A percentile compares a stretch with the other conserved stretches of the same genome.
Evolutionary conservation across 2,329 filamentous ascomycete genomes (phyloP).

Genomic region (Neofusicoccum ribis): DNA sequence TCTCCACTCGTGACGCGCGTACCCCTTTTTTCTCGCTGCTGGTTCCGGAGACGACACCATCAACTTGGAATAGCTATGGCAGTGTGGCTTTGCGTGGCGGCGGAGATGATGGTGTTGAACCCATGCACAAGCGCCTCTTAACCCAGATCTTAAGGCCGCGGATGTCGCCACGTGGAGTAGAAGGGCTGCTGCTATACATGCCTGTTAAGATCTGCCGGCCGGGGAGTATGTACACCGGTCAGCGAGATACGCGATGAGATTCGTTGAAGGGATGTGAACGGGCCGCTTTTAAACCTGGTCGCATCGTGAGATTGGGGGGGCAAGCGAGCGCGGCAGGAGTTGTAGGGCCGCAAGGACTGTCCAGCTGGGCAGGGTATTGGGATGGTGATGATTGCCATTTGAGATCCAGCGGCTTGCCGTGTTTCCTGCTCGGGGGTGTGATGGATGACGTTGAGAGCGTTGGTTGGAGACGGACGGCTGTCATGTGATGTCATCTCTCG

Average conservation of each 20-base stretch:
- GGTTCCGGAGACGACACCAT: not conserved
- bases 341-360: not conserved
- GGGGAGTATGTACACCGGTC: not conserved
- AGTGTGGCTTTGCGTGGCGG: not conserved
- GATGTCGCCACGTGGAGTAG: not conserved
- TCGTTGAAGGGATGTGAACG: not conserved
- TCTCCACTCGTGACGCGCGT: not conserved
- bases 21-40: not conserved
- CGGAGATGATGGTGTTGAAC: slow-evolving; percentile 10
- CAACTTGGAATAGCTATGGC: not conserved
- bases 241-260: not conserved
- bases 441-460: not conserved
- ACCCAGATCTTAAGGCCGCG: not conserved
- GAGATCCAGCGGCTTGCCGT: not conserved
- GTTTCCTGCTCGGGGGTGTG: not conserved
- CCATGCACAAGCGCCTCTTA: not conserved
- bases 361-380: not conserved
- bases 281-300: not conserved
- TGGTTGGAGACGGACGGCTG: slow-evolving; percentile 3
- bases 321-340: not conserved
- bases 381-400: not conserved
- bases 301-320: not conserved
- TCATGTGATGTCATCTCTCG: slow-evolving; percentile 14
- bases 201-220: not conserved
- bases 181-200: not conserved